Percentiles rank a stretch among this genome's conserved stretches.
Conservation (phyloP, 345 rosid genomes). For the Euphorbia tirucalli region DNA sequence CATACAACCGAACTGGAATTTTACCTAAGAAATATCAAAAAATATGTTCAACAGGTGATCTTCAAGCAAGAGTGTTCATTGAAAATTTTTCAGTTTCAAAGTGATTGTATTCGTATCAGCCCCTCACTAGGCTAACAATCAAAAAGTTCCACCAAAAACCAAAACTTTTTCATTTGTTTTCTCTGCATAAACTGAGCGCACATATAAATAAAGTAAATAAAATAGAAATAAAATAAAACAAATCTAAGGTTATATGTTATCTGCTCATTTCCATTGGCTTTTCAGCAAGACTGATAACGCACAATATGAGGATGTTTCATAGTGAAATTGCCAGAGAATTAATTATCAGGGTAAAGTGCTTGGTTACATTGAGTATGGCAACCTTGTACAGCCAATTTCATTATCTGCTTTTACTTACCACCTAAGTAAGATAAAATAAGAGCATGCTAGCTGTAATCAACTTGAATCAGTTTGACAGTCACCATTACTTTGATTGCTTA, state of each 20-base stretch:
- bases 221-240: not conserved
- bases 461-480: not conserved
- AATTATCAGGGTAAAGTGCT: not conserved
- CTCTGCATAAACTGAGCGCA: not conserved
- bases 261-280: not conserved
- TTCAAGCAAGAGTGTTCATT: not conserved
- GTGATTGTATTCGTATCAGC: not conserved
- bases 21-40: slow-evolving; percentile 47
- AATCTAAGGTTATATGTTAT: not conserved
- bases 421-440: not conserved
- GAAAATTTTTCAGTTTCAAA: not conserved
- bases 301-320: not conserved
- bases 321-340: not conserved
- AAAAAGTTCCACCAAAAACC: not conserved
- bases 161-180: not conserved
- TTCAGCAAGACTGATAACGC: not conserved
- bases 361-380: not conserved
- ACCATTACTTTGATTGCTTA: slow-evolving; percentile 22
- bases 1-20: slow-evolving; percentile 77
- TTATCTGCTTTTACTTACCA: not conserved
- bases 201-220: not conserved
- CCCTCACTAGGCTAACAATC: not conserved
- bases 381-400: not conserved
- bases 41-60: slow-evolving; percentile 4
- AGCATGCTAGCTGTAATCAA: slow-evolving; percentile 1